Evolutionary conservation across 768 basidiomycete genomes (phyloP), one percentile per base, ranked within the genome.

Genomic region (Amanita fuliginea): DNA sequence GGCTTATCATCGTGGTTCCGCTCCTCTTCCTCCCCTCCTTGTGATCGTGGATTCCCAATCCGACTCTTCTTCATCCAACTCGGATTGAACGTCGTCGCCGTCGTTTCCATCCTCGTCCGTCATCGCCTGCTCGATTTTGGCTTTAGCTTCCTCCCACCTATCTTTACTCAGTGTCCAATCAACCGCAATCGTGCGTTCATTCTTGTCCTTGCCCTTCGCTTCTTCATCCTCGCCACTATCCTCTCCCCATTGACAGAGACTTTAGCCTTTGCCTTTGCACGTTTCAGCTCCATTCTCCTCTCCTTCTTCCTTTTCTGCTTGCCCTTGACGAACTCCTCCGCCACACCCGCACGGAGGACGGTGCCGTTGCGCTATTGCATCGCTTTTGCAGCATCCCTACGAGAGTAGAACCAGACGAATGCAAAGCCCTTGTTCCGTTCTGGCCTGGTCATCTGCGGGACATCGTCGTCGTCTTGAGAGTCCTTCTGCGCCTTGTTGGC

Each of bases 151-250:
- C 62, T 89, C 75, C 89, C 90, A 96, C 65, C 81, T 86, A 42
- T 88, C 86, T 67, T 96, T 95, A 62, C 91, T 90, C 61, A 97
- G 64, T 3, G 93, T n/a, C n/a, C n/a, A n/a, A n/a, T n/a, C n/a
- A n/a, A n/a, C n/a, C n/a, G n/a, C n/a, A n/a, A n/a, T n/a, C 95
- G 80, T 68, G 47, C 92, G 71, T 59, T 77, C 79, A 1, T 63
- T 67, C 52, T 64, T 62, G 16, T 62, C 60, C 37, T 57, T 62
- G 44, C 64, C 60, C 32, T 55, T 55, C 59, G 62, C 26, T 28
- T 1, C 53, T 60, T 62, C 63, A 61, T 62, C 60, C 55, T 59
- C 61, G 66, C 68, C 47, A 52, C 64, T 59, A 56, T 62, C 64
- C 57, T 75, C 53, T 1, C 22, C 47, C 64, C 64, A 10, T 14